Percentiles rank a stretch among this genome's conserved stretches.
phyloP scores from a whole-genome alignment of 805 yeast genomes.

The Yamadazyma nakazawae region DNA sequence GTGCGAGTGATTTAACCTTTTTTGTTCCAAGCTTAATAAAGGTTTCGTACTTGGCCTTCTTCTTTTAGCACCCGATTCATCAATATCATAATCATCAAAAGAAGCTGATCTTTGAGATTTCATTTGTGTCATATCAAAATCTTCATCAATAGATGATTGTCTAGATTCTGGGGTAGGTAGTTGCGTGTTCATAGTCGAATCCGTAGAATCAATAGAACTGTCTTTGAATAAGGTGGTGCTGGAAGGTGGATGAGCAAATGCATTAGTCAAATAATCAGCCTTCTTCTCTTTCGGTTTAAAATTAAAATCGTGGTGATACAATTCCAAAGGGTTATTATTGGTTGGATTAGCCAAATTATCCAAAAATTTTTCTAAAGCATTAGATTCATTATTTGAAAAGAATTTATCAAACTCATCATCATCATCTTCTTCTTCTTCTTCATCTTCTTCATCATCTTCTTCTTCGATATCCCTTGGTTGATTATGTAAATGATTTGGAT shows the following conservation, averaged over 20 bases:
- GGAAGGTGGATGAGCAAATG: constrained; percentile 21
- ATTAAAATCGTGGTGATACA: constrained; percentile 21
- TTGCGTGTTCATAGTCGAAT: constrained; percentile 15
- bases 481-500: not conserved
- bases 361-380: constrained; percentile 39
- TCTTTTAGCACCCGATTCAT: constrained; percentile 14
- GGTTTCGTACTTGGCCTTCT: constrained; percentile 33
- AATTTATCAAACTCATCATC: constrained; percentile 33
- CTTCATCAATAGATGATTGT: constrained; percentile 19
- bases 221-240: constrained; percentile 1
- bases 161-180: constrained; percentile 36
- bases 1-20: constrained; percentile 39
- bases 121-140: constrained; percentile 2
- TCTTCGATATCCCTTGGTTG: too few species aligned
- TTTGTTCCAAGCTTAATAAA: constrained; percentile 37
- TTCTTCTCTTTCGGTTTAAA: constrained; percentile 12
- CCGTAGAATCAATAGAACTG: not conserved
- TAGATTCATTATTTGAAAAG: constrained; percentile 34
- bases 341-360: constrained; percentile 35
- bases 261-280: constrained; percentile 29
- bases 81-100: constrained; percentile 5
- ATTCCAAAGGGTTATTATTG: constrained; percentile 26
- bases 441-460: constrained; percentile 2
- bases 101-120: not conserved
- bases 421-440: constrained; percentile 10